phyloP scores from a whole-genome alignment of 2,329 filamentous ascomycete genomes.

The Colletotrichum shisoi region DNA sequence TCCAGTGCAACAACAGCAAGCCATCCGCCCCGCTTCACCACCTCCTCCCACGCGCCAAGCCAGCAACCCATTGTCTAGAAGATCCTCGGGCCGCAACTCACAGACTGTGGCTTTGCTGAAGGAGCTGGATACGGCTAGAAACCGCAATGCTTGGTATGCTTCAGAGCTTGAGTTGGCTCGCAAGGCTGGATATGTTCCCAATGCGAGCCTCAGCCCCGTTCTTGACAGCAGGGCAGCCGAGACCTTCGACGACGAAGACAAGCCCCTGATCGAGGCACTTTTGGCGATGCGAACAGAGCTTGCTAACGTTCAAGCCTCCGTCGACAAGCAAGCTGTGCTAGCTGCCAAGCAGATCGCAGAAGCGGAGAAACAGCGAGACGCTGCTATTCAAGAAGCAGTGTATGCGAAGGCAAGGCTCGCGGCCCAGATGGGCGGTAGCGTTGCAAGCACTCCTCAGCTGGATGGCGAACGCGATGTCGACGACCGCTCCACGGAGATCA shows the following conservation, averaged over 20 bases:
- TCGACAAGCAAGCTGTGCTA: slow-evolving; percentile 85
- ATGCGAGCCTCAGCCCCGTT: slow-evolving; percentile 71
- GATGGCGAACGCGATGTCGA: slow-evolving; percentile 68
- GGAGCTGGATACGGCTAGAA: slow-evolving; percentile 84
- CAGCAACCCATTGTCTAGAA: slow-evolving; percentile 66
- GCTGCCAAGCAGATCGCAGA: slow-evolving; percentile 92
- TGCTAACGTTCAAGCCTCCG: slow-evolving; percentile 84
- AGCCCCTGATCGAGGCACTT: slow-evolving; percentile 88
- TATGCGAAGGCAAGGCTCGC: slow-evolving; percentile 94
- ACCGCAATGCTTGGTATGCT: slow-evolving; percentile 94
- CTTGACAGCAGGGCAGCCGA: slow-evolving; percentile 80
- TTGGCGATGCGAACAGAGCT: slow-evolving; percentile 90
- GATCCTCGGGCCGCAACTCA: slow-evolving; percentile 67
- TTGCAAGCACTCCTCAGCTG: slow-evolving; percentile 66
- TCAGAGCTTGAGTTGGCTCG: slow-evolving; percentile 91
- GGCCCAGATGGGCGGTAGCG: slow-evolving; percentile 73
- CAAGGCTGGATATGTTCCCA: slow-evolving; percentile 85
- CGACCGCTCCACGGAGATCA: slow-evolving; percentile 77
- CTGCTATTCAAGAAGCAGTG: slow-evolving; percentile 91
- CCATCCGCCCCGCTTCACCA: slow-evolving; percentile 62
- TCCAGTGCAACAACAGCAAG: slow-evolving; percentile 48
- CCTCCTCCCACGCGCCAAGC: slow-evolving; percentile 65
- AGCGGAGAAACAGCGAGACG: slow-evolving; percentile 91
- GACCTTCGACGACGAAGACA: slow-evolving; percentile 89
- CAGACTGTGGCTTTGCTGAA: slow-evolving; percentile 80